Base-by-base conservation (phyloP, 371 early-diverging fungal species). In the Syncephalastrum racemosum region DNA sequence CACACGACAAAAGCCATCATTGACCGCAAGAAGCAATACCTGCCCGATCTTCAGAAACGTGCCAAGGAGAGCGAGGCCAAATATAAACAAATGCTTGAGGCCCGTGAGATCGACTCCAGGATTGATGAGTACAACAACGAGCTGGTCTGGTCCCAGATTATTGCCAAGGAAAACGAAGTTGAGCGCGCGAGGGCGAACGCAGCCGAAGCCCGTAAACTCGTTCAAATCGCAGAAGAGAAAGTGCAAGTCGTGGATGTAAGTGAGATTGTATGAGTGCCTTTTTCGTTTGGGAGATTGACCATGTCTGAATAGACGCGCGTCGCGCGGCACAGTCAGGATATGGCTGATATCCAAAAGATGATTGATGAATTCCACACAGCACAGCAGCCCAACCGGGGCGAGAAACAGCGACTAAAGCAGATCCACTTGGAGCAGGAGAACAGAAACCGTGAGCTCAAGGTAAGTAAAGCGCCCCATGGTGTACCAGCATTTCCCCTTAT, bases 131-230 rank as follows among this genome's bases (percentile, higher is more conserved):
- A 89, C 25, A 85, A 87, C 59, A 80, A 88, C 36, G 82, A 91
- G 68, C 60, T 88, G 57, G 90, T 88, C 0, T 94, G 94, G 94
- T 80, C 90, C 13, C 81, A 85, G 49, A 83, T 90, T 19, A 70
- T 71, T 50, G 15, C 18, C 25, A 83, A 81, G 54, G 90, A 85
- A 39, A 64, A 76, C 42, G 87, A 88, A 52, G 56, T 64, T 40
- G 71, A 68, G 40, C 40, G 40, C 24, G 20, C 31, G 14, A 2
- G 42, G 25, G 19, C 16, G 7, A 19, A 20, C n/a, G 56, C 46
- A 58, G 44, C 4, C 61, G 36, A 31, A 12, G 36, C 36, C 10
- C 36, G 10, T 5, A 31, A 31, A 12, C 24, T 56, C 18, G 13
- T 62, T 19, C 10, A 52, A 1, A 23, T 15, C 10, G 19, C 46